These are phyloP conservation scores for Cutaneotrichosporon mucoides DNA, from an alignment of 1,284 basidiomycete species.

Conservation along the genomic window DNA sequence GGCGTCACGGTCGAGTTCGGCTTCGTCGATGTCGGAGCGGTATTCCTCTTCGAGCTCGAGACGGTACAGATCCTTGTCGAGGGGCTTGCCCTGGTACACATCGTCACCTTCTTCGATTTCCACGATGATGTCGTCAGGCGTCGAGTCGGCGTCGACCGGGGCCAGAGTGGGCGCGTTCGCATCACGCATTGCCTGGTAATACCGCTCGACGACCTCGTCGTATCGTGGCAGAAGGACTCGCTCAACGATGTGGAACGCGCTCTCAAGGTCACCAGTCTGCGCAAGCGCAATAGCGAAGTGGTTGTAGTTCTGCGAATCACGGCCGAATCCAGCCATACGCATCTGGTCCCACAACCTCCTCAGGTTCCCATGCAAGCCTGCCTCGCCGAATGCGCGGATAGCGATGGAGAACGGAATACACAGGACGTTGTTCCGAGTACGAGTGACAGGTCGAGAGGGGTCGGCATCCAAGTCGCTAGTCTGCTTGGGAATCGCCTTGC, in stretches of 20 bases:
- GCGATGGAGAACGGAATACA: constrained; percentile 79
- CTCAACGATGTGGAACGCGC: constrained; percentile 79
- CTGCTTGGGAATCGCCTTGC: constrained; percentile 1
- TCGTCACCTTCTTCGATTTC: constrained; percentile 8
- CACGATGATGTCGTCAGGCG: constrained; percentile 5
- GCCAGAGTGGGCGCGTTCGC: constrained; percentile 35
- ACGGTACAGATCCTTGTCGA: not conserved
- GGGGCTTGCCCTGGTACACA: not conserved
- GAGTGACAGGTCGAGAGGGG: constrained; percentile 7
- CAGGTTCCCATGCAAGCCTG: constrained; percentile 62
- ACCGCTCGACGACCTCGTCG: constrained; percentile 32
- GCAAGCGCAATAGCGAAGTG: constrained; percentile 71
- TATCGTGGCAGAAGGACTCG: constrained; percentile 67
- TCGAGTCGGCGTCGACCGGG: constrained; percentile 47
- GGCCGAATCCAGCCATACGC: constrained; percentile 65
- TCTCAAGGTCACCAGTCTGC: constrained; percentile 70
- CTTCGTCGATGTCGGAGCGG: not conserved
- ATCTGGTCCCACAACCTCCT: constrained; percentile 66
- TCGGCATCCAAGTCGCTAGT: not conserved
- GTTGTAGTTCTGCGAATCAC: constrained; percentile 93
- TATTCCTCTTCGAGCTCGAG: not conserved
- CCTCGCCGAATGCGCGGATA: constrained; percentile 68
- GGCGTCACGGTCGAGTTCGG: not conserved
- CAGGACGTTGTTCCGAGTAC: constrained; percentile 55
- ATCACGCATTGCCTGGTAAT: constrained; percentile 22